Base-by-base conservation (phyloP, 2,329 filamentous ascomycete genomes). In the Penicillium sp. region DNA sequence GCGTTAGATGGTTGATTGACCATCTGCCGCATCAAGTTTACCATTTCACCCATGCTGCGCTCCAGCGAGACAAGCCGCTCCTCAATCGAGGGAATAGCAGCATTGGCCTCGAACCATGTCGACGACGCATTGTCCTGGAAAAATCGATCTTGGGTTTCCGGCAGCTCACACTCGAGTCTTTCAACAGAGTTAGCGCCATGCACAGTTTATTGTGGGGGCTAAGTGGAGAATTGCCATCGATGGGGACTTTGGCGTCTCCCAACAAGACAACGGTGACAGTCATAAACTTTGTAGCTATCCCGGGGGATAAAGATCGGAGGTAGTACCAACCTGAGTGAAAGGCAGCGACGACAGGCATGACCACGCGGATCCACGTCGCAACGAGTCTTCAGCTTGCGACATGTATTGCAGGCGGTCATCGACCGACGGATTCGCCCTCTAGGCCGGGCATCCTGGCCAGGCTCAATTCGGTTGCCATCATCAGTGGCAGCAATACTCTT, bases 341-440 rank as follows among this genome's bases (percentile, higher is more conserved):
- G 52, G 54, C 64, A 67, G 22, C 64, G 64, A 40, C 64, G 64
- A 47, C 64, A 67, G 31, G 64, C 61, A 58, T 66, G 64, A 16
- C 62, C 62, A 10, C 64, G 62, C 6, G 64, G 63, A 51, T 66
- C 64, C 27, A 66, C 42, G 44, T 67, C 64, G 38, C 64, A 67
- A n/a, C 64, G 57, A 24, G 64, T 67, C 49, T 67, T 67, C 41
- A 67, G 58, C 56, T 67, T 67, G 47, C 64, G 64, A 44, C 64
- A 67, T 16, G 64, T 67, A 54, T 67, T 62, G 54, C 64, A 67
- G 6, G 64, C 64, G 14, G 64, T 67, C 64, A 67, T 66, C 8
- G 64, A 66, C 23, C 64, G 64, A 35, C 64, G 62, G 28, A 67
- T 66, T 11, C 64, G 63, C 18, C 60, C 61, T 43, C 63, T 60